Evolutionary conservation across 83 land plant genomes (phyloP), one percentile per base, ranked within the genome.

Genomic region (Picea abies): DNA sequence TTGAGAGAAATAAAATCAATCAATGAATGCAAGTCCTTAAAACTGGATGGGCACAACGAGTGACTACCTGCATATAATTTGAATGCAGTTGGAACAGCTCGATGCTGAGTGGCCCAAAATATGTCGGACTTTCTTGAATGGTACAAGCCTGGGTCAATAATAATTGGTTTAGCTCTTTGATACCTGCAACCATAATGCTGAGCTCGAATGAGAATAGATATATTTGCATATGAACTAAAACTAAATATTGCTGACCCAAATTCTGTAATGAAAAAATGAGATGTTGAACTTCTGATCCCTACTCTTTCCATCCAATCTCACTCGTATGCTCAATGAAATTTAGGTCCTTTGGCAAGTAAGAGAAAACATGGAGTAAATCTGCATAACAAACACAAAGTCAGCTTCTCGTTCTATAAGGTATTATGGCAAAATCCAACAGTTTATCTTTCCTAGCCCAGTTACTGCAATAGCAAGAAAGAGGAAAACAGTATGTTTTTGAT

Each of bases 281-380:
- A 26, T 66, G 52, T 8, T 35, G 63, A 41, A 60, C 52, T 69
- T 58, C 35, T 56, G 41, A 15, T 52, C 44, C 96, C 84, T 89
- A 92, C 96, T 85, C 79, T 87, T 94, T 94, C 96, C 96, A 94
- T 9, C 96, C 94, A 76, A 83, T 72, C 37, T 85, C 84, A 64
- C 79, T 79, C 25, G 87, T 81, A 80, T 92, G 93, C 79, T 94
- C 95, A 63, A 94, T 89, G 75, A 94, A 94, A 85, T 94, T 94
- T 78, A 94, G 89, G 80, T 86, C 84, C 70, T 90, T 88, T 37
- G 96, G 89, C 85, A 92, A 75, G 65, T 86, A 85, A 25, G 96
- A 90, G 41, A 94, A 87, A 35, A 85, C 89, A 84, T 90, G 90
- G 14, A 92, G 91, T 83, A 94, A 58, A 88, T 94, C 96, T 94